Base-by-base conservation (phyloP, 805 yeast species). In the Pachysolen tannophilus region DNA sequence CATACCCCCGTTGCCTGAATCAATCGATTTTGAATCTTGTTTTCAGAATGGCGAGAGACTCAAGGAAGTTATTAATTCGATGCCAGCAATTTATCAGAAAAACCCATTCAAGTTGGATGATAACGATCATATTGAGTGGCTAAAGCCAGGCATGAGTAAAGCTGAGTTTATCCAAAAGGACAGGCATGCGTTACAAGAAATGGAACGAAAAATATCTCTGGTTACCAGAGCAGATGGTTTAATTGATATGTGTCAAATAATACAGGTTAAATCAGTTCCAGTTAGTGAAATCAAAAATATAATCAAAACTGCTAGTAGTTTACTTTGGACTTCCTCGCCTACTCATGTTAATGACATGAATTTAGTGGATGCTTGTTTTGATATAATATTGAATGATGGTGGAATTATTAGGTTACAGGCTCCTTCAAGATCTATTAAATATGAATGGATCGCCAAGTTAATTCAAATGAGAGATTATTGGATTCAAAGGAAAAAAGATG, bases 401-500 rank as follows among this genome's bases (percentile, higher is more conserved):
- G 45, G 69, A 1, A 40, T 34, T 1, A 40, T 81, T 9, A 61
- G 67, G 29, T 52, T 85, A 8, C 72, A 77, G 37, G 85, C 92
- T 0, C 72, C 76, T 3, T 60, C 62, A 40, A 44, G 59, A 13
- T 24, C 21, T 0, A 47, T 68, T 0, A 61, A 90, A 31, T 71
- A 75, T 44, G 72, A 69, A 42, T 88, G 96, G 97, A 64, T 80
- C 0, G n/a, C 17, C 1, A 56, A 74, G 34, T 55, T 88, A 23
- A 42, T 37, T 0, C 55, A 58, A 5, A 46, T 80, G 14, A 47
- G 48, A 7, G 41, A 40, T 2, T 88, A 79, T 51, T 88, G 97
- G 97, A 59, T 49, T 16, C 39, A 48, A 8, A 61, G 75, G 32
- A 56, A 52, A 18, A 46, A 45, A 1, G 63, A 66, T 8, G 79